Conservation (phyloP, 2,329 filamentous ascomycete species). For the Metarhizium guizhouense region DNA sequence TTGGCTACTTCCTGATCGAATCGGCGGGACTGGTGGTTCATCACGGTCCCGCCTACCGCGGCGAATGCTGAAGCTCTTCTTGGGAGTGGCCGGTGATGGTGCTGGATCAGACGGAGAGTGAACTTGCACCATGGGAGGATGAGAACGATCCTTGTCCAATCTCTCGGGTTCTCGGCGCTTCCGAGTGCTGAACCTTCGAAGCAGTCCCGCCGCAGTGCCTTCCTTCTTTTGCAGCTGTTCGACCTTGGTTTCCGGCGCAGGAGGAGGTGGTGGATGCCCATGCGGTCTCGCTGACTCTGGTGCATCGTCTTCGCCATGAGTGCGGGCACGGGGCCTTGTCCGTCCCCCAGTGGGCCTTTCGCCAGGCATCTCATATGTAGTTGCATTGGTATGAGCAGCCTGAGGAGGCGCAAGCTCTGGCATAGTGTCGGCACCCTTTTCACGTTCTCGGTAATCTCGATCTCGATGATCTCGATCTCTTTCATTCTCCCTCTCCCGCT, state of each 20-base stretch:
- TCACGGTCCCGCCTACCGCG: conserved; percentile 46
- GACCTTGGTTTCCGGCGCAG: conserved; percentile 44
- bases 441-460: conserved; percentile 17
- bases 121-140: conserved; percentile 67
- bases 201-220: conserved; percentile 72
- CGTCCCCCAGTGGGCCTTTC: conserved; percentile 80
- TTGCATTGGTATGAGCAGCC: conserved; percentile 80
- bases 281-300: conserved; percentile 42
- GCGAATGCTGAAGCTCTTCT: conserved; percentile 84
- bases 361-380: conserved; percentile 78
- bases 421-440: conserved; percentile 38
- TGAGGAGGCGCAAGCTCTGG: conserved; percentile 74
- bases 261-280: conserved; percentile 21
- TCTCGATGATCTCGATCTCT: conserved; percentile 17
- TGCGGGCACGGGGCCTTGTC: conserved; percentile 76
- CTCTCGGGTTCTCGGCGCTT: conserved; percentile 60
- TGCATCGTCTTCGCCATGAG: conserved; percentile 89
- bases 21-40: conserved; percentile 35
- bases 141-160: conserved; percentile 54
- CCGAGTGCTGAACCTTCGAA: conserved; percentile 86
- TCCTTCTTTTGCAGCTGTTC: conserved; percentile 69
- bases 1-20: conserved; percentile 52
- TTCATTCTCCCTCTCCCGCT: conserved; percentile 9
- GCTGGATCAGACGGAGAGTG: conserved; percentile 59
- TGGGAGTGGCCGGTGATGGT: conserved; percentile 44